Base-by-base conservation (phyloP, 2,329 filamentous ascomycete species). In the Grosmannia huntii region DNA sequence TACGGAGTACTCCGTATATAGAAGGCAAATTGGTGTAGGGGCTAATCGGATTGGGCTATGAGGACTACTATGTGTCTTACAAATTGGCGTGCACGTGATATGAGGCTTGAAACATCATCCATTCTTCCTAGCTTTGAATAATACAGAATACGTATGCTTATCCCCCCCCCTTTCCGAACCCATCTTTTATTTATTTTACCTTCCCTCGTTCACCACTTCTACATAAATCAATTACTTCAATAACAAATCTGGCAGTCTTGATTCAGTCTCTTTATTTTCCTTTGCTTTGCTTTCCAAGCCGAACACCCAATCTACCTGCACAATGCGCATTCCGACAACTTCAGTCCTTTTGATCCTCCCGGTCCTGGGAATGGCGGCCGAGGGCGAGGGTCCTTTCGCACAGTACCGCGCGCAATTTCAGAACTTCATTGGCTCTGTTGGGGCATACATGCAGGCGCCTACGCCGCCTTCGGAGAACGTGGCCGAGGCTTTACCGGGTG, bases 351-450 rank as follows among this genome's bases (percentile, higher is more conserved):
- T 82, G 66, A 76, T 77, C 53, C 73, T 85, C 68, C 81, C 83
- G 64, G 71, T 81, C 19, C 72, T 85, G 63, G 76, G 73, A 54
- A 73, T 72, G 38, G 76, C 76, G 25, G 78, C 82, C 60, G 75
- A 76, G 62, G 55, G 59, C 12, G 60, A 56, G 33, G 74, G 73
- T 63, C 74, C 72, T 55, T 75, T 78, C 59, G 75, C 76, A 56
- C 76, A 83, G 68, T 83, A 83, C 70, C 78, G 81, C 70, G 82
- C 80, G 41, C 81, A 84, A 68, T 81, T 84, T 70, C 79, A 84
- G 65, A 77, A 79, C 68, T 75, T 88, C 65, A 72, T 87, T 62
- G 81, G 83, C 67, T 81, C 83, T 16, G 69, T 84, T 60, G 70
- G 74, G 65, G 75, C 76, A 31, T 76, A 76, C 61, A 70, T 82